Evolutionary conservation across 2,329 filamentous ascomycete genomes (phyloP).

Genomic region (Bimuria novae-zelandiae): DNA sequence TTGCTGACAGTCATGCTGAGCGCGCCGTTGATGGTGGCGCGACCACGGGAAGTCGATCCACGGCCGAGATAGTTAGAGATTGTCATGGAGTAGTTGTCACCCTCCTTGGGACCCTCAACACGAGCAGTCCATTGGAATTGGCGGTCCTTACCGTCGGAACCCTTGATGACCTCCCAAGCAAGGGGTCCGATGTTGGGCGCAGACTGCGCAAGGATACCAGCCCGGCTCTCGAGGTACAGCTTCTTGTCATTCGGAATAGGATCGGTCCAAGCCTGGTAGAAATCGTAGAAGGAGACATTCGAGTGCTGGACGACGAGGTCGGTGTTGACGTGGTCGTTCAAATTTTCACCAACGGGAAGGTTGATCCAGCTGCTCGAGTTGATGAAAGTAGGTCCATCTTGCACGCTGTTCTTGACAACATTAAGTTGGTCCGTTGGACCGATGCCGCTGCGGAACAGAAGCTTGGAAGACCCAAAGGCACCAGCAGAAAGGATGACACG

Average conservation of each 20-base stretch:
- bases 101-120: slow-evolving; percentile 59
- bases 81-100: slow-evolving; percentile 47
- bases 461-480: slow-evolving; percentile 70
- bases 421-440: slow-evolving; percentile 60
- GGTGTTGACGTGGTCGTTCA: slow-evolving; percentile 62
- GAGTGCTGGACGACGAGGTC: slow-evolving; percentile 58
- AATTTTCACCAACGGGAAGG: slow-evolving; percentile 56
- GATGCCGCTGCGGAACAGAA: slow-evolving; percentile 72
- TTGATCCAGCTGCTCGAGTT: slow-evolving; percentile 54
- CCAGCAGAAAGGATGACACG: slow-evolving; percentile 72
- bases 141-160: slow-evolving; percentile 63
- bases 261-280: slow-evolving; percentile 62
- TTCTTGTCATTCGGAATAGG: slow-evolving; percentile 48
- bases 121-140: slow-evolving; percentile 70
- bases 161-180: slow-evolving; percentile 63
- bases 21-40: slow-evolving; percentile 62
- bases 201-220: slow-evolving; percentile 66
- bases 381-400: slow-evolving; percentile 51
- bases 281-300: slow-evolving; percentile 65
- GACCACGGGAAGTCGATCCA: slow-evolving; percentile 64
- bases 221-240: slow-evolving; percentile 52
- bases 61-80: slow-evolving; percentile 65
- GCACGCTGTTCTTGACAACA: slow-evolving; percentile 50
- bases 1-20: slow-evolving; percentile 64
- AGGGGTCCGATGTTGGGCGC: slow-evolving; percentile 69